Evolutionary conservation across 2,329 filamentous ascomycete species (phyloP).

Genomic region (Xylaria multiplex): DNA sequence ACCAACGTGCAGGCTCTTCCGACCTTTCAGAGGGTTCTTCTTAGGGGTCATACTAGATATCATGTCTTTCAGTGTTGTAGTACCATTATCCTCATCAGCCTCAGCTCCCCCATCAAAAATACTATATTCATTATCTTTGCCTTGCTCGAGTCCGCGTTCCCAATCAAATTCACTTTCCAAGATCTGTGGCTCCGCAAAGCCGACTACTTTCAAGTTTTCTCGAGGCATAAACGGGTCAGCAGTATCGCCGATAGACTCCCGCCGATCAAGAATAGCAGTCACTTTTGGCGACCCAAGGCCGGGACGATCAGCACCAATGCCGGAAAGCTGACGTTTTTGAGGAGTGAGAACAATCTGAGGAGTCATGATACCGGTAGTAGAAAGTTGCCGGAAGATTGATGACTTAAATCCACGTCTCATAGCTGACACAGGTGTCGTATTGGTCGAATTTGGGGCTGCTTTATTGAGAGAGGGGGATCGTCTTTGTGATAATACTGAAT

Average conservation of each 20-base stretch:
- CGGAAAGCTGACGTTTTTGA: conserved; percentile 68
- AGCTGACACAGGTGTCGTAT: conserved; percentile 42
- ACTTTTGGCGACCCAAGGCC: conserved; percentile 81
- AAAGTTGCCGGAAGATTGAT: conserved; percentile 50
- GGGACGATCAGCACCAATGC: conserved; percentile 73
- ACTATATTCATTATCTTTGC: conserved; percentile 67
- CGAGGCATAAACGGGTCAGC: conserved; percentile 71
- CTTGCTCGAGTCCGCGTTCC: conserved; percentile 69
- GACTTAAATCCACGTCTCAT: conserved; percentile 46
- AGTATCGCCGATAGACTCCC: conserved; percentile 75
- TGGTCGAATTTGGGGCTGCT: conserved; percentile 41
- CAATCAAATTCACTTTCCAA: conserved; percentile 72
- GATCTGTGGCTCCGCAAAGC: conserved; percentile 72
- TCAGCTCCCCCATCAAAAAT: conserved; percentile 65
- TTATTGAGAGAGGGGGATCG: conserved; percentile 61
- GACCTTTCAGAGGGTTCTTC: conserved; percentile 71
- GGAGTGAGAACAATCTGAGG: conserved; percentile 73
- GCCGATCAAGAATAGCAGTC: conserved; percentile 74
- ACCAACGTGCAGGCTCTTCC: conserved; percentile 81
- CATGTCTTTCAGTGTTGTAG: conserved; percentile 77
- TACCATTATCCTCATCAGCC: conserved; percentile 68
- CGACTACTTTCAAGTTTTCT: conserved; percentile 58
- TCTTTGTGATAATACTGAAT: conserved; percentile 57
- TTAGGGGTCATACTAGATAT: conserved; percentile 82
- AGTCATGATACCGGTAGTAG: conserved; percentile 65